Percentiles rank a stretch among this genome's conserved stretches.
These are phyloP conservation scores for Podospora didyma DNA, from an alignment of 495 filamentous ascomycete genomes.

Conservation along the genomic window DNA sequence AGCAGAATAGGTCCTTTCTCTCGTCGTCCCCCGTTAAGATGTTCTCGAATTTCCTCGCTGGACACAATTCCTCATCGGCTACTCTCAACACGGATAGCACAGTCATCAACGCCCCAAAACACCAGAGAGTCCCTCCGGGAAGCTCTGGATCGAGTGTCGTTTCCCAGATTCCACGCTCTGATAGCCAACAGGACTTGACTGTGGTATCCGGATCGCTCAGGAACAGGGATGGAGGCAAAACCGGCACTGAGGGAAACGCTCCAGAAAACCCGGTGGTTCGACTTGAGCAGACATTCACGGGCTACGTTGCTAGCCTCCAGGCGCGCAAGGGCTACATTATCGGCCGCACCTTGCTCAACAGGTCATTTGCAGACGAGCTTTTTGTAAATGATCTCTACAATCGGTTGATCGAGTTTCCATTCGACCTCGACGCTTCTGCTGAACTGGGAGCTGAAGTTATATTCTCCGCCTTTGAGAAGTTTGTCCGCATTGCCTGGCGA, in stretches of 20 bases:
- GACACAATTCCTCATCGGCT: conserved; percentile 32
- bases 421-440: conserved; percentile 64
- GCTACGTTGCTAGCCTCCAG: conserved; percentile 77
- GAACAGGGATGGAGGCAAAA: conserved; percentile 45
- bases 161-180: conserved; percentile 32
- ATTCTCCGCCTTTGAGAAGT: conserved; percentile 92
- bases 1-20: conserved; percentile 55
- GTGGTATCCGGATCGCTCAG: conserved; percentile 44
- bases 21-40: conserved; percentile 86
- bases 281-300: conserved; percentile 81
- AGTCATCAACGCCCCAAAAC: conserved; percentile 25
- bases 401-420: conserved; percentile 74
- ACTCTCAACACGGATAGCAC: conserved; percentile 14
- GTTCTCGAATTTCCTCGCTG: conserved; percentile 74
- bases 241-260: conserved; percentile 40
- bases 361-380: conserved; percentile 70
- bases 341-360: conserved; percentile 65
- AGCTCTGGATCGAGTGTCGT: conserved; percentile 26
- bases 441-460: conserved; percentile 83
- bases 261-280: conserved; percentile 57
- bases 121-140: conserved; percentile 34
- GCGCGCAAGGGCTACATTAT: conserved; percentile 83
- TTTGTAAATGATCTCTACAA: conserved; percentile 91
- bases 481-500: conserved; percentile 82
- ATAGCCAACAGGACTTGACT: conserved; percentile 38